These are phyloP conservation scores for Leucaena leucocephala DNA, from an alignment of 306 rosid species.

Conservation along the genomic window DNA sequence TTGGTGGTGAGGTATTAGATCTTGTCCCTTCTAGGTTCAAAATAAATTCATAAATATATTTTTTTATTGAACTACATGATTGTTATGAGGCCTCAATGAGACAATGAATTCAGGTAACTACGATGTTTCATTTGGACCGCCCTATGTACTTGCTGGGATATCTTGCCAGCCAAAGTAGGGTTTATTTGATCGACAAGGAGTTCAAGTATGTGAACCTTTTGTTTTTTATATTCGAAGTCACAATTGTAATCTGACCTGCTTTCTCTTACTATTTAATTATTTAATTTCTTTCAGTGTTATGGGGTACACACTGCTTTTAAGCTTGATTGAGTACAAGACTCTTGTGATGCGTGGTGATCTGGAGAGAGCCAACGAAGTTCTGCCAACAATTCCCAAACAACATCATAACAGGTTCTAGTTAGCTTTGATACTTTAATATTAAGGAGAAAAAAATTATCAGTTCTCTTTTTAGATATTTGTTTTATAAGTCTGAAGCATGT, in stretches of 20 bases:
- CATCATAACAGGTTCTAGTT: slow-evolving; percentile 82
- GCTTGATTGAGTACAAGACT: slow-evolving; percentile 97
- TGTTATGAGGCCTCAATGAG: slow-evolving; percentile 26
- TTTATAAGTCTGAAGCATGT: slow-evolving; percentile 1
- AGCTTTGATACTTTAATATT: slow-evolving; percentile 12
- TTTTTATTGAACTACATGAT: slow-evolving; percentile 27
- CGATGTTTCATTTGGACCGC: slow-evolving; percentile 99
- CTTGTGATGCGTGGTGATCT: slow-evolving; percentile 98
- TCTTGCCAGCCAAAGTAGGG: slow-evolving; percentile 95
- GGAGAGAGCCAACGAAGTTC: slow-evolving; percentile 89
- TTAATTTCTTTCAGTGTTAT: slow-evolving; percentile 64
- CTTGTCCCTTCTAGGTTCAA: slow-evolving; percentile 25
- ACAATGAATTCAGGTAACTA: slow-evolving; percentile 75
- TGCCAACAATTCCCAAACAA: slow-evolving; percentile 94
- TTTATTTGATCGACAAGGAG: slow-evolving; percentile 95
- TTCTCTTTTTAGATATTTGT: slow-evolving; percentile 19
- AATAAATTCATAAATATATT: slow-evolving; percentile 21
- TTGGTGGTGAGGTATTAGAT: slow-evolving; percentile 94
- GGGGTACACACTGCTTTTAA: slow-evolving; percentile 91
- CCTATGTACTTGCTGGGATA: slow-evolving; percentile 99
- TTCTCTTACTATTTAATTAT: slow-evolving; percentile 15
- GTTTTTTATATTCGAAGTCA: slow-evolving; percentile 33
- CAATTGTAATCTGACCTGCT: slow-evolving; percentile 27
- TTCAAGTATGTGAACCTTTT: slow-evolving; percentile 76
- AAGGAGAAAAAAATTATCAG: slow-evolving; percentile 23